phyloP scores from a whole-genome alignment of 1,284 basidiomycete genomes.

The Ustilago tritici region DNA sequence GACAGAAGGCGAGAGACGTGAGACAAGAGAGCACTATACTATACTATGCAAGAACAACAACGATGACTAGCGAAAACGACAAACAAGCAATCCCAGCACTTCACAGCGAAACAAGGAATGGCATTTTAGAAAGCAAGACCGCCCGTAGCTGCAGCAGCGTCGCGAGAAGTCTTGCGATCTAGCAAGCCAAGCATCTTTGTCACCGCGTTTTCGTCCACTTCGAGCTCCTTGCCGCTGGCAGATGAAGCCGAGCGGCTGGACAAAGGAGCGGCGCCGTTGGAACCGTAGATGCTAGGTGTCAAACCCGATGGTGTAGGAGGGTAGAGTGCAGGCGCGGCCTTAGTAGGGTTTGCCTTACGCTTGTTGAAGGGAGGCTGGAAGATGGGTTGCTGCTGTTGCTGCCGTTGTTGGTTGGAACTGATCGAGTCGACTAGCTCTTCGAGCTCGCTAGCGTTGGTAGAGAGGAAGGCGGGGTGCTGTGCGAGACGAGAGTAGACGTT shows the following conservation, averaged over 20 bases:
- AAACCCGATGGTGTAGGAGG: conserved; percentile 23
- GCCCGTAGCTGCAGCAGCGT: conserved; percentile 18
- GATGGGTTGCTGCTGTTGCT: conserved; percentile 17
- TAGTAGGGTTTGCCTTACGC: conserved; percentile 27
- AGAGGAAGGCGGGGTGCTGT: conserved; percentile 61
- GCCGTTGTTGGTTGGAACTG: conserved; percentile 27
- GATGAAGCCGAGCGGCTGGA: conserved; percentile 18
- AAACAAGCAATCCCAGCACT: neutral
- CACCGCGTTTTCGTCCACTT: conserved; percentile 57
- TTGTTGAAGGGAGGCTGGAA: conserved; percentile 35
- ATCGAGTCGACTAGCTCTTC: conserved; percentile 63
- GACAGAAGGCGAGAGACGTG: conserved; percentile 10
- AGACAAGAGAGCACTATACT: conserved; percentile 5
- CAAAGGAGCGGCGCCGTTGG: conserved; percentile 22
- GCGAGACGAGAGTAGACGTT: conserved; percentile 59
- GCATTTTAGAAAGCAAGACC: conserved; percentile 23
- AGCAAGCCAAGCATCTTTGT: conserved; percentile 54
- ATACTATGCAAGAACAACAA: conserved; percentile 13
- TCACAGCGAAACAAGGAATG: neutral
- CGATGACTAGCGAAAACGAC: neutral
- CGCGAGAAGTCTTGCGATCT: conserved; percentile 45
- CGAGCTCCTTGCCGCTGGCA: conserved; percentile 30
- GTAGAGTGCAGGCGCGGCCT: conserved; percentile 24
- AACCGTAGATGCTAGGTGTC: conserved; percentile 43
- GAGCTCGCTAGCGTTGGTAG: conserved; percentile 56